A percentile compares a stretch with the other conserved stretches of the same genome.
phyloP scores from a whole-genome alignment of 2,329 filamentous ascomycete genomes.

The Xylariaceae sp. region DNA sequence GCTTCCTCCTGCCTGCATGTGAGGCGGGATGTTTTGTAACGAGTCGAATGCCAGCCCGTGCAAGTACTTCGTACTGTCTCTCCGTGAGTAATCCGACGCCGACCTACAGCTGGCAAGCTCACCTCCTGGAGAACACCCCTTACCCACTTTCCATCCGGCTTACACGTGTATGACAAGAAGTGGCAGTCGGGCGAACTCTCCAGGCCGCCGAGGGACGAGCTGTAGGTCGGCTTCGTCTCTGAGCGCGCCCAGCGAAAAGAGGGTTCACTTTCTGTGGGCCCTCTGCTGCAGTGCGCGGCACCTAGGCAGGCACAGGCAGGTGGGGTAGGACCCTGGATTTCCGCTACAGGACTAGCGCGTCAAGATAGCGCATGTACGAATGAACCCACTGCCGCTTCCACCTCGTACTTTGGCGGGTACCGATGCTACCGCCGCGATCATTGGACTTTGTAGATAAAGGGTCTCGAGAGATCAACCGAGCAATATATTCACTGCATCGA shows the following conservation, averaged over 20 bases:
- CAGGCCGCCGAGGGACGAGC: neutral
- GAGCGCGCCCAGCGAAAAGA: neutral
- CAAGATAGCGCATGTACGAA: neutral
- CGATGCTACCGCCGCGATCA: neutral
- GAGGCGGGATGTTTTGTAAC: slow-evolving; percentile 5
- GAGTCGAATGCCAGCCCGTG: neutral
- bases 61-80: neutral
- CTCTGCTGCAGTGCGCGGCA: neutral
- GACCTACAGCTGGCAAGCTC: neutral
- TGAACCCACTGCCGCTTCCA: neutral
- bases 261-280: neutral
- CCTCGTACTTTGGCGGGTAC: neutral
- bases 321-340: slow-evolving; percentile 19
- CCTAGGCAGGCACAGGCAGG: neutral
- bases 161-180: neutral
- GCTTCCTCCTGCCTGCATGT: neutral
- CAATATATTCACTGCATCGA: neutral
- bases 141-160: neutral
- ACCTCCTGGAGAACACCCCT: neutral
- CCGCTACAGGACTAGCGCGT: neutral
- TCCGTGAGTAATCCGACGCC: neutral
- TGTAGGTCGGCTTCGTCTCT: neutral
- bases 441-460: neutral
- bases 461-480: neutral
- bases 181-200: neutral